Conservation (phyloP, 2,329 filamentous ascomycete genomes). For the Trichophyton mentagrophytes region DNA sequence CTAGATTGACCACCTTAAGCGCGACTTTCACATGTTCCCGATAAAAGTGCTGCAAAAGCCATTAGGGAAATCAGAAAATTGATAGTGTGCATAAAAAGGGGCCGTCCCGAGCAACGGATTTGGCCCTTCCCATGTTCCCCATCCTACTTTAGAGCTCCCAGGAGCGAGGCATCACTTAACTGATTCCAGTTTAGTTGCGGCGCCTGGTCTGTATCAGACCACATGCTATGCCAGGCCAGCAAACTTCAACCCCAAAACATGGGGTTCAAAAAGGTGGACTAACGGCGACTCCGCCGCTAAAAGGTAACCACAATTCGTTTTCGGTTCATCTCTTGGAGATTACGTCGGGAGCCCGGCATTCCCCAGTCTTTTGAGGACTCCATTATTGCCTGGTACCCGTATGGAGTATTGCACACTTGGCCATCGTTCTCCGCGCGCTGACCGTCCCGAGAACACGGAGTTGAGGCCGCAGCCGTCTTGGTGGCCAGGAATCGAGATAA, state of each 20-base stretch:
- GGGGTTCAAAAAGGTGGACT: neutral
- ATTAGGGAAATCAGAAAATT: too few relatives aligned
- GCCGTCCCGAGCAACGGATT: slow-evolving; percentile 1
- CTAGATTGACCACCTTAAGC: neutral
- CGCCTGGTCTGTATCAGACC: neutral
- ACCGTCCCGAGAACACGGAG: slow-evolving; percentile 1
- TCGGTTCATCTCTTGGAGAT: too few relatives aligned
- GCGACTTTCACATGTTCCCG: slow-evolving; percentile 2
- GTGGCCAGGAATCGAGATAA: neutral
- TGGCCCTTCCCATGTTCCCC: neutral
- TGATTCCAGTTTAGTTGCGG: neutral
- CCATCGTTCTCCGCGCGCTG: neutral
- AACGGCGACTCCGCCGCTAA: slow-evolving; percentile 4
- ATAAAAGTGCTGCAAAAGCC: neutral
- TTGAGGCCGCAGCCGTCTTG: slow-evolving; percentile 1
- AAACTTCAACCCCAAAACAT: neutral
- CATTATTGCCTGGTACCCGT: neutral
- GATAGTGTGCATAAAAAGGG: neutral
- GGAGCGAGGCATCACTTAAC: neutral
- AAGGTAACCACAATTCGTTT: neutral
- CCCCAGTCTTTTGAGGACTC: neutral
- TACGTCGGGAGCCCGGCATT: too few relatives aligned
- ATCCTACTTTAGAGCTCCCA: neutral
- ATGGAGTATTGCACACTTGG: neutral
- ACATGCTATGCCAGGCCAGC: neutral